A percentile compares a stretch with the other conserved stretches of the same genome.
Conservation (phyloP, 257 asterid genomes). For the Scutellaria barbata region DNA sequence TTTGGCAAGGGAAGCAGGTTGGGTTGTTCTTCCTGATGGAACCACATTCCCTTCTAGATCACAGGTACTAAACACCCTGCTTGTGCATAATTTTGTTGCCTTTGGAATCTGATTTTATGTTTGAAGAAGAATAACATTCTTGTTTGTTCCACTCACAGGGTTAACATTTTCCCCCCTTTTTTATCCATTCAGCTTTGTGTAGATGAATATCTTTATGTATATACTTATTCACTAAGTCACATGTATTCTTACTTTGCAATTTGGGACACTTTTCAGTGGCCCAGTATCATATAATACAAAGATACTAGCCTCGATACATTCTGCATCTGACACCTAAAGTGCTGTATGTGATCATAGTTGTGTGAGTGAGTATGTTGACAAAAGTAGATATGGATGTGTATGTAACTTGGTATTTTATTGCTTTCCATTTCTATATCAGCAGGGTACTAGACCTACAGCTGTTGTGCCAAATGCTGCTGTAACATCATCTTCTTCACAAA, state of each 20-base stretch:
- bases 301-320: slow-evolving; percentile 2
- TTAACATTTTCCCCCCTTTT: not conserved
- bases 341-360: slow-evolving; percentile 13
- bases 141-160: slow-evolving; percentile 3
- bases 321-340: slow-evolving; percentile 13
- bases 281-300: slow-evolving; percentile 9
- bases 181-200: not conserved
- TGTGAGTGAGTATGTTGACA: slow-evolving; percentile 13
- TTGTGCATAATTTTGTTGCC: not conserved
- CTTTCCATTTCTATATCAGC: slow-evolving; percentile 41
- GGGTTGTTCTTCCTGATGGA: slow-evolving; percentile 99
- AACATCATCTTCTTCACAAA: slow-evolving; percentile 59
- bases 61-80: slow-evolving; percentile 55
- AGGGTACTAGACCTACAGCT: slow-evolving; percentile 57
- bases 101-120: slow-evolving; percentile 20
- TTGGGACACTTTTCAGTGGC: not conserved
- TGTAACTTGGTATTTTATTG: slow-evolving; percentile 29
- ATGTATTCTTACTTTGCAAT: slow-evolving; percentile 3
- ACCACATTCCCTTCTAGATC: slow-evolving; percentile 91
- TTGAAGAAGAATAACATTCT: slow-evolving; percentile 21
- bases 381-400: slow-evolving; percentile 12
- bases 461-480: slow-evolving; percentile 53
- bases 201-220: not conserved
- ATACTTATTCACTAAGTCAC: not conserved
- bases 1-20: slow-evolving; percentile 99